A percentile compares a stretch with the other conserved stretches of the same genome.
Evolutionary conservation across 192 early-diverging fungal species (phyloP).

Genomic region (Backusella mclennaniae): DNA sequence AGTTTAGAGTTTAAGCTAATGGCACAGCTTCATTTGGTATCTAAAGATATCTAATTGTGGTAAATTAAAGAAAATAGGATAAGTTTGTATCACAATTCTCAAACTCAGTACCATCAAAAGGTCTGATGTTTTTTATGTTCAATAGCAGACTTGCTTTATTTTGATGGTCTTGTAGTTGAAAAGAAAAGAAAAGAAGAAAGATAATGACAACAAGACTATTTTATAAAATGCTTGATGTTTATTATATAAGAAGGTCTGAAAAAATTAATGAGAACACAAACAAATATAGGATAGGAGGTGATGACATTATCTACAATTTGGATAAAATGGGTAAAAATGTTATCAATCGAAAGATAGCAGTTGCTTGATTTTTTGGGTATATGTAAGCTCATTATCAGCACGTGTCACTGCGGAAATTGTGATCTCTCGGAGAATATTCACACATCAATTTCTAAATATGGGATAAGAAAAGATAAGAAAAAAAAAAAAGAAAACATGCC

Average conservation of each 20-base stretch:
- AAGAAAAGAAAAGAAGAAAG: background rate
- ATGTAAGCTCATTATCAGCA: background rate
- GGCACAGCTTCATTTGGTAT: background rate
- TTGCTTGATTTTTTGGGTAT: background rate
- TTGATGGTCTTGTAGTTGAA: background rate
- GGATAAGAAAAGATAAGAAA: slow-evolving; percentile 11
- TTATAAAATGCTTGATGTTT: background rate
- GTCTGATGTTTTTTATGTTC: background rate
- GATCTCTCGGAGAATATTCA: background rate
- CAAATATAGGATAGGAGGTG: background rate
- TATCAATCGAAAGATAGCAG: slow-evolving; percentile 7
- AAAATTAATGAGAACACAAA: background rate
- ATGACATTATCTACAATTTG: slow-evolving; percentile 7
- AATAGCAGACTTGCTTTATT: background rate
- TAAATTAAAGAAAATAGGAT: background rate
- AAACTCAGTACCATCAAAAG: background rate
- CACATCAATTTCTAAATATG: background rate
- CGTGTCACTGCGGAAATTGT: slow-evolving; percentile 8
- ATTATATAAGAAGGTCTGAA: background rate
- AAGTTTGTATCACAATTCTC: background rate
- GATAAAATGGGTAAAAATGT: background rate
- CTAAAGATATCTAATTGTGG: background rate
- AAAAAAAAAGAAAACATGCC: background rate
- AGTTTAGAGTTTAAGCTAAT: background rate
- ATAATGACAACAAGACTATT: background rate